Evolutionary conservation across 148 eudicot species (phyloP), one percentile per base, ranked within the genome.

Genomic region (Rhododendron henanense): DNA sequence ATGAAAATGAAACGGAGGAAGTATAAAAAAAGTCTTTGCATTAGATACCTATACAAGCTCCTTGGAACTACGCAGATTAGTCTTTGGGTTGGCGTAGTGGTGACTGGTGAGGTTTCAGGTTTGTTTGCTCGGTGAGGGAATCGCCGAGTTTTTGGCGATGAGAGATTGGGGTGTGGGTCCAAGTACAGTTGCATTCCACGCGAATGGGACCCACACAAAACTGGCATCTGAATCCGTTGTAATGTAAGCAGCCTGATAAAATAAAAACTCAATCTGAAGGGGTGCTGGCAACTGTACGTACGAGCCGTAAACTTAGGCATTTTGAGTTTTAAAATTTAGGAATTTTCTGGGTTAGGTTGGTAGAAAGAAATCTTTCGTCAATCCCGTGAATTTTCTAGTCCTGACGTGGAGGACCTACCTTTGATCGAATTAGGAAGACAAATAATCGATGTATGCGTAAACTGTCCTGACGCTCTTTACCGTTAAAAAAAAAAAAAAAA

Each of bases 181-280:
- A 82, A 19, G 37, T n/a, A 82, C 47, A 63, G 48, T 63, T 82
- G 84, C 84, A 82, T 63, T 82, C 75, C 84, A 82, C 84, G 57
- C 78, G 0, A 33, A 25, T 45, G 85, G 85, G 78, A 65, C 85
- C 85, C 85, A 67, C 78, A 47, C 57, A 4, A 71, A 71, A 31
- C 39, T 33, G 39, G 76, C 41, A 31, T 71, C 18, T 71, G 76
- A 71, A 71, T 71, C 76, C 39, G 41, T 31, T 71, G 6, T 33
- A 31, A 69, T 28, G 75, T 31, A 3, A 67, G 74, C 74, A 67
- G 33, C 75, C 16, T 69, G 16, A 11, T 63, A 8, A 63, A 63
- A 23, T 16, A 55, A 15, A 63, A 21, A 21, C 28, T 59, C 69
- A 21, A 23, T 23, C 73, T 0, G 0, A 57, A 59, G 65, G 25